A percentile compares a stretch with the other conserved stretches of the same genome.
phyloP scores from a whole-genome alignment of 805 yeast genomes.

The Zygosaccharomyces pseudorouxii region DNA sequence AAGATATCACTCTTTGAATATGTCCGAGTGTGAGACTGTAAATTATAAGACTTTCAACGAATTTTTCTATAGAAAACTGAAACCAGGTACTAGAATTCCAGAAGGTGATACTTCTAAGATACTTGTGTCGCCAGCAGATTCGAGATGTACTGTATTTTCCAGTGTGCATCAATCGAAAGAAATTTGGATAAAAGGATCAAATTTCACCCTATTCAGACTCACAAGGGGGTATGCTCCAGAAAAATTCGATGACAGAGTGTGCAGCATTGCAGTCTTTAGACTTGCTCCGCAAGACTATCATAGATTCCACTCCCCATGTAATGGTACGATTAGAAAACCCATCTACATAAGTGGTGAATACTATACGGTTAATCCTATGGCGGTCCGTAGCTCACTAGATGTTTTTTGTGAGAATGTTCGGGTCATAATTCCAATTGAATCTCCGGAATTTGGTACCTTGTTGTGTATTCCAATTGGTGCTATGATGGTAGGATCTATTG shows the following conservation, averaged over 20 bases:
- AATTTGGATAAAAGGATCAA: conserved; percentile 86
- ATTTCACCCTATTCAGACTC: conserved; percentile 62
- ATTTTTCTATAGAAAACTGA: conserved; percentile 76
- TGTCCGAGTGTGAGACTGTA: conserved; percentile 60
- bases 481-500: conserved; percentile 96
- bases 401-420: conserved; percentile 91
- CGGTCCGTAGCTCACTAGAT: conserved; percentile 78
- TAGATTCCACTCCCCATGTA: conserved; percentile 84
- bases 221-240: conserved; percentile 36
- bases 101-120: conserved; percentile 53
- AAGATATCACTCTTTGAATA: conserved; percentile 73
- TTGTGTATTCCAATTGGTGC: conserved; percentile 87
- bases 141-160: conserved; percentile 69
- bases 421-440: conserved; percentile 68
- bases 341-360: conserved; percentile 79
- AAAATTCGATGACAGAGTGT: conserved; percentile 41
- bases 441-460: conserved; percentile 73
- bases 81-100: conserved; percentile 62
- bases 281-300: conserved; percentile 97
- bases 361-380: conserved; percentile 97
- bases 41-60: conserved; percentile 75
- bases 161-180: conserved; percentile 57
- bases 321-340: conserved; percentile 65
- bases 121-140: conserved; percentile 79
- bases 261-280: conserved; percentile 74